These are phyloP conservation scores for Taxawa tesnikishii DNA, from an alignment of 2,329 filamentous ascomycete species.

Conservation along the genomic window DNA sequence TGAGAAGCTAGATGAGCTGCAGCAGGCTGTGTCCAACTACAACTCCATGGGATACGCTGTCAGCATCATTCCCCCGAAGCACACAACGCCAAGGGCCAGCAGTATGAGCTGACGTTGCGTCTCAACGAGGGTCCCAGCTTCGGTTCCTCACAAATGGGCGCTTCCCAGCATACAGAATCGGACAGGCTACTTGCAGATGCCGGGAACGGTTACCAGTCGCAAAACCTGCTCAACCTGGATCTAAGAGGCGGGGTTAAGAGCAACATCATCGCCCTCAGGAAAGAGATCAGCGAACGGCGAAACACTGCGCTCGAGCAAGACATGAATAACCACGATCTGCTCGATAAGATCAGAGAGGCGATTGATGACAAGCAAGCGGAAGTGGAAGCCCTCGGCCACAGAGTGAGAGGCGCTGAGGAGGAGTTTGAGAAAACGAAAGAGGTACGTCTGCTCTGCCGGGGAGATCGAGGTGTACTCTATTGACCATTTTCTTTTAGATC, in stretches of 20 bases:
- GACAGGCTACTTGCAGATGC: conserved; percentile 75
- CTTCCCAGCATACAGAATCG: conserved; percentile 37
- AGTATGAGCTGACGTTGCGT: conserved; percentile 77
- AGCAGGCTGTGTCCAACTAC: conserved; percentile 78
- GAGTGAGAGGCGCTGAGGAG: conserved; percentile 76
- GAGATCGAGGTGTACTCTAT: neutral
- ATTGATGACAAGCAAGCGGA: conserved; percentile 93
- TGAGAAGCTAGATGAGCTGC: conserved; percentile 79
- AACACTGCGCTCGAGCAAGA: conserved; percentile 75
- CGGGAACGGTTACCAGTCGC: conserved; percentile 77
- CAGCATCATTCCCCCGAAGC: conserved; percentile 75
- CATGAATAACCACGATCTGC: conserved; percentile 85
- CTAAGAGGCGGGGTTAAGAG: conserved; percentile 71
- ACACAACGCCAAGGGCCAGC: conserved; percentile 68
- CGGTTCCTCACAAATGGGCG: conserved; percentile 38
- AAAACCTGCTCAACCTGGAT: conserved; percentile 81
- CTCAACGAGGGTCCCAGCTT: conserved; percentile 71
- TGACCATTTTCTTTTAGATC: conserved; percentile 29
- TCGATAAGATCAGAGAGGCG: conserved; percentile 90
- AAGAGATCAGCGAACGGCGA: conserved; percentile 84
- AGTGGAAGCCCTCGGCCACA: conserved; percentile 81
- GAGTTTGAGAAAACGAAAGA: conserved; percentile 93
- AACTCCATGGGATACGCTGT: conserved; percentile 93
- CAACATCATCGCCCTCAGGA: conserved; percentile 64
- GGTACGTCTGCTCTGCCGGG: conserved; percentile 20